phyloP scores from a whole-genome alignment of 306 rosid genomes.

The Vigna unguiculata region DNA sequence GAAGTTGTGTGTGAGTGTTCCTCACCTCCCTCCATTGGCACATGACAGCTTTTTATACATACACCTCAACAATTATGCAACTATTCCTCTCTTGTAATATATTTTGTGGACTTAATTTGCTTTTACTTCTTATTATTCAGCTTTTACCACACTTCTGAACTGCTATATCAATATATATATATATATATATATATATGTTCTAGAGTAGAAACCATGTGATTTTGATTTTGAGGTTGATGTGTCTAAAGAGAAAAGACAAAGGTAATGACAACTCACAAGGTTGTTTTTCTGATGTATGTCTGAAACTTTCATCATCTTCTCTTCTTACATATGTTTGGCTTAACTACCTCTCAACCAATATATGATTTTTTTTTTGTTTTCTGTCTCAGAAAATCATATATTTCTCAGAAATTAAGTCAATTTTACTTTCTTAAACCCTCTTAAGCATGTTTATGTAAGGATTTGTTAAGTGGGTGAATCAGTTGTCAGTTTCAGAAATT shows the following conservation, averaged over 20 bases:
- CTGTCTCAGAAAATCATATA: background rate
- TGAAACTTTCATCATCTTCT: conserved; percentile 19
- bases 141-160: conserved; percentile 7
- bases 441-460: conserved; percentile 27
- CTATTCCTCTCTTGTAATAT: conserved; percentile 36
- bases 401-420: background rate
- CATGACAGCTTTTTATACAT: conserved; percentile 11
- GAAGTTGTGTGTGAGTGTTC: conserved; percentile 62
- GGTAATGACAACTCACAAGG: conserved; percentile 9
- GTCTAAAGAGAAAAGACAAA: conserved; percentile 42
- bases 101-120: conserved; percentile 21
- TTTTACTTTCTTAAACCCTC: background rate
- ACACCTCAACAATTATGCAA: conserved; percentile 1
- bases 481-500: conserved; percentile 16
- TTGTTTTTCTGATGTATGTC: conserved; percentile 24
- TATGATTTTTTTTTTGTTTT: background rate
- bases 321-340: conserved; percentile 11
- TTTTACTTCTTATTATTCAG: conserved; percentile 43
- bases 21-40: conserved; percentile 59
- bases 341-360: background rate
- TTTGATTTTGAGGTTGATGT: conserved; percentile 26
- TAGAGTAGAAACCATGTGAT: conserved; percentile 20
- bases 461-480: conserved; percentile 37
- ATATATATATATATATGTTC: background rate
- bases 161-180: background rate